These are phyloP conservation scores for Penicillium sp. DNA, from an alignment of 2,329 filamentous ascomycete species.

Conservation along the genomic window DNA sequence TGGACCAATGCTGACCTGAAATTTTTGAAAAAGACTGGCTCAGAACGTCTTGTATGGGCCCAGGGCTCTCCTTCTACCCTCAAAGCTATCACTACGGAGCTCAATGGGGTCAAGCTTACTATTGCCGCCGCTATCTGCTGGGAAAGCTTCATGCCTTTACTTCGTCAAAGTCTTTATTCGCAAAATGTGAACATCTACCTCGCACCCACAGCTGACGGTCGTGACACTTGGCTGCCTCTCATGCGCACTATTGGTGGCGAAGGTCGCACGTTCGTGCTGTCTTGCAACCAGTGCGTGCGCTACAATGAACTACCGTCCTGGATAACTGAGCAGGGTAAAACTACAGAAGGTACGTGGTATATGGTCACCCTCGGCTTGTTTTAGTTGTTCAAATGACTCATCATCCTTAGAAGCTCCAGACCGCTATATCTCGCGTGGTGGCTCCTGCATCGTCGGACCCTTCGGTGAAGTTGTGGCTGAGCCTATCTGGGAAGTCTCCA, in stretches of 20 bases:
- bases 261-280: slow-evolving; percentile 80
- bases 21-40: slow-evolving; percentile 59
- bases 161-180: slow-evolving; percentile 77
- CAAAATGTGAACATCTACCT: slow-evolving; percentile 93
- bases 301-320: slow-evolving; percentile 57
- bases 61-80: slow-evolving; percentile 78
- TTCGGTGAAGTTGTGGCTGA: slow-evolving; percentile 76
- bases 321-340: slow-evolving; percentile 43
- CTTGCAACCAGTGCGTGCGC: slow-evolving; percentile 76
- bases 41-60: slow-evolving; percentile 83
- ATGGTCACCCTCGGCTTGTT: not conserved
- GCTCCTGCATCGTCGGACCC: slow-evolving; percentile 77
- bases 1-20: not conserved
- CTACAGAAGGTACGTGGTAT: slow-evolving; percentile 39
- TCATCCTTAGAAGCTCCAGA: not conserved
- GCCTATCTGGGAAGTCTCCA: slow-evolving; percentile 71
- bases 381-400: not conserved
- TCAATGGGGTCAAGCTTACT: slow-evolving; percentile 75
- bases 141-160: slow-evolving; percentile 94
- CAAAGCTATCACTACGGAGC: slow-evolving; percentile 72
- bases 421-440: slow-evolving; percentile 66
- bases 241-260: slow-evolving; percentile 80
- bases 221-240: slow-evolving; percentile 78
- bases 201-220: slow-evolving; percentile 80
- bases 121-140: slow-evolving; percentile 89